Percentiles rank a stretch among this genome's conserved stretches.
phyloP scores from a whole-genome alignment of 345 rosid genomes.

The Euphorbia lathyris region DNA sequence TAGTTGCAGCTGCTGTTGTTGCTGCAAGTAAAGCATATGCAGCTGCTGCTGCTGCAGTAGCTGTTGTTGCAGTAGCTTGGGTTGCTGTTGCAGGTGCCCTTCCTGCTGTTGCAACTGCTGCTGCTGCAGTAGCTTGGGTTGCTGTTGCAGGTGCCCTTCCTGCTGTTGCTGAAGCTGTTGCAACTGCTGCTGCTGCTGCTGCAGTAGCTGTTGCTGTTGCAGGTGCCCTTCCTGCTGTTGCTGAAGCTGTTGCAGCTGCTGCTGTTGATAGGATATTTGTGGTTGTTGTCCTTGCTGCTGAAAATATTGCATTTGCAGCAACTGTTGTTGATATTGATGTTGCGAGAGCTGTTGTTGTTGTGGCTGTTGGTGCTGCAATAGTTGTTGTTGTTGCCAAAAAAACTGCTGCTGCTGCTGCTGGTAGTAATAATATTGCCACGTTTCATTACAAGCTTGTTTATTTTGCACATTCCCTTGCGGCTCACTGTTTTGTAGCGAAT shows the following conservation, averaged over 20 bases:
- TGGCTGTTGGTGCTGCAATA: constrained; percentile 31
- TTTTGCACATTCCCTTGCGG: constrained; percentile 45
- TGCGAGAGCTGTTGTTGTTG: constrained; percentile 26
- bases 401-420: constrained; percentile 57
- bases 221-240: not conserved
- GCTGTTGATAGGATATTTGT: constrained; percentile 12
- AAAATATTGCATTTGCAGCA: constrained; percentile 19
- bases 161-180: constrained; percentile 1
- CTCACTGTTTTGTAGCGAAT: constrained; percentile 43
- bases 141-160: constrained; percentile 8
- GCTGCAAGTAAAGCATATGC: constrained; percentile 5
- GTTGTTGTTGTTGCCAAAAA: constrained; percentile 42
- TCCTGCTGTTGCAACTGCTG: constrained; percentile 13
- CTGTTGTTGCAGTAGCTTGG: constrained; percentile 22
- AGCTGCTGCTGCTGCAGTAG: constrained; percentile 22
- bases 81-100: constrained; percentile 16
- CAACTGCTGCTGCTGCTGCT: constrained; percentile 22
- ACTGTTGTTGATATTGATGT: constrained; percentile 28
- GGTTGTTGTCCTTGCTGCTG: constrained; percentile 23
- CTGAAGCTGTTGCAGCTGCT: constrained; percentile 19
- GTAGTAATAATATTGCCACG: constrained; percentile 80
- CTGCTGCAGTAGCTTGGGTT: constrained; percentile 22
- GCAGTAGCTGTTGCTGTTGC: constrained; percentile 23
- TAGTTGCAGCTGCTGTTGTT: constrained; percentile 14
- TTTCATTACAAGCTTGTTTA: constrained; percentile 57